Conservation (phyloP, 371 early-diverging fungal species). For the Smittium mucronatum region DNA sequence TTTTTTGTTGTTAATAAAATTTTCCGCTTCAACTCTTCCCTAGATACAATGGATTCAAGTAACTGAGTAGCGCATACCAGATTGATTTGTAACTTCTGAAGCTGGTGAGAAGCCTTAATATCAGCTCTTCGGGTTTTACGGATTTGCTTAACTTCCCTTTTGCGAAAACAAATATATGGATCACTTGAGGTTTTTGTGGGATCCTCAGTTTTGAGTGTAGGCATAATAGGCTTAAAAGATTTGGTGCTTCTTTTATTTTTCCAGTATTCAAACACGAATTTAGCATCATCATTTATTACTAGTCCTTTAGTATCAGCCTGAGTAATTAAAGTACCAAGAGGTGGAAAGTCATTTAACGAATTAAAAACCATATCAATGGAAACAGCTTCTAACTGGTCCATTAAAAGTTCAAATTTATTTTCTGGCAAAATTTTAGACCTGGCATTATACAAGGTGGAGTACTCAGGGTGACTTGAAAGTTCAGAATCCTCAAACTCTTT, state of each 20-base stretch:
- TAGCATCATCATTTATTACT: constrained; percentile 7
- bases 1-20: background rate
- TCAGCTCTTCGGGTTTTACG: constrained; percentile 88
- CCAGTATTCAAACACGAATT: constrained; percentile 30
- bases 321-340: constrained; percentile 18
- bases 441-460: constrained; percentile 10
- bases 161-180: constrained; percentile 94
- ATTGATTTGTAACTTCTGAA: constrained; percentile 67
- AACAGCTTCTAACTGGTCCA: constrained; percentile 57
- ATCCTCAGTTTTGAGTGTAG: constrained; percentile 53
- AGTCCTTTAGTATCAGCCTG: constrained; percentile 25
- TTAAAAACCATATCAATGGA: constrained; percentile 33
- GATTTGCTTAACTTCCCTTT: constrained; percentile 72
- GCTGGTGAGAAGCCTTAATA: constrained; percentile 63
- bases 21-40: constrained; percentile 58
- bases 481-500: constrained; percentile 12
- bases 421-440: constrained; percentile 34
- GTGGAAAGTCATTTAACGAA: constrained; percentile 22
- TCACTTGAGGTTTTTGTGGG: constrained; percentile 58
- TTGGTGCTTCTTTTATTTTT: constrained; percentile 8
- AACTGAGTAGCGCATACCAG: constrained; percentile 60
- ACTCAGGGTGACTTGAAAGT: background rate
- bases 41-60: constrained; percentile 62
- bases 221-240: constrained; percentile 41
- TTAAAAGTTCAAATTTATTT: constrained; percentile 62